These are phyloP conservation scores for Auricularia heimuer DNA, from an alignment of 768 basidiomycete species.

Conservation along the genomic window DNA sequence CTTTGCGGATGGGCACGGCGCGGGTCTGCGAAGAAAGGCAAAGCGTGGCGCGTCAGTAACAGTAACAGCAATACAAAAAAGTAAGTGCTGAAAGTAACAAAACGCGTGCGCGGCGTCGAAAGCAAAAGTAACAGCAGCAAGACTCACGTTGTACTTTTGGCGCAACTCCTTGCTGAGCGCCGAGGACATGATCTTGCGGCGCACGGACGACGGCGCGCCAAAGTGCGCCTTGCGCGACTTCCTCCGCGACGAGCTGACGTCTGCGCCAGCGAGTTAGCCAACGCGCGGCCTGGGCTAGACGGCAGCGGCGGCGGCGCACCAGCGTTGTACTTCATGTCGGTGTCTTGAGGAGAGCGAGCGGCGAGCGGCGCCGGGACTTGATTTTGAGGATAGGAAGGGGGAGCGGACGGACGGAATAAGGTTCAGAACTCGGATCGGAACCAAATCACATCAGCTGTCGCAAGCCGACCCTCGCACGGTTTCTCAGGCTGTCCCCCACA, in stretches of 20 bases:
- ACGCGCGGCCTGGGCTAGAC: neutral
- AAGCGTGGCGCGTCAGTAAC: constrained; percentile 6
- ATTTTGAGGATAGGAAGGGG: neutral
- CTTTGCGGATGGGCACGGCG: constrained; percentile 91
- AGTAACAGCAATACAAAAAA: constrained; percentile 1
- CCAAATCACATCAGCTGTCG: no score
- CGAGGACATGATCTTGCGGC: constrained; percentile 97
- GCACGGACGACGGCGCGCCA: constrained; percentile 84
- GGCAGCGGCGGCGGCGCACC: neutral
- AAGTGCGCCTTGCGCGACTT: constrained; percentile 99
- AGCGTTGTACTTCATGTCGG: constrained; percentile 1
- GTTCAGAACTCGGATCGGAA: constrained; percentile 15
- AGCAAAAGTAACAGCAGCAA: neutral
- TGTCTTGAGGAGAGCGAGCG: constrained; percentile 1
- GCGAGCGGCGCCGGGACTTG: neutral
- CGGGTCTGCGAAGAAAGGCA: constrained; percentile 46
- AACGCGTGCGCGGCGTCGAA: neutral
- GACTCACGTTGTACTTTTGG: constrained; percentile 77
- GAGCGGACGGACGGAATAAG: constrained; percentile 25
- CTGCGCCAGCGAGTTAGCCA: constrained; percentile 27
- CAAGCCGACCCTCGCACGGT: no score
- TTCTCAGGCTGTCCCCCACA: no score
- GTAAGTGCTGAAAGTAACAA: no score
- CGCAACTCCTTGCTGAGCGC: constrained; percentile 92
- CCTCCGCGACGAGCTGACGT: constrained; percentile 88